Evolutionary conservation across 768 basidiomycete species (phyloP).

Genomic region (Inosperma sp.): DNA sequence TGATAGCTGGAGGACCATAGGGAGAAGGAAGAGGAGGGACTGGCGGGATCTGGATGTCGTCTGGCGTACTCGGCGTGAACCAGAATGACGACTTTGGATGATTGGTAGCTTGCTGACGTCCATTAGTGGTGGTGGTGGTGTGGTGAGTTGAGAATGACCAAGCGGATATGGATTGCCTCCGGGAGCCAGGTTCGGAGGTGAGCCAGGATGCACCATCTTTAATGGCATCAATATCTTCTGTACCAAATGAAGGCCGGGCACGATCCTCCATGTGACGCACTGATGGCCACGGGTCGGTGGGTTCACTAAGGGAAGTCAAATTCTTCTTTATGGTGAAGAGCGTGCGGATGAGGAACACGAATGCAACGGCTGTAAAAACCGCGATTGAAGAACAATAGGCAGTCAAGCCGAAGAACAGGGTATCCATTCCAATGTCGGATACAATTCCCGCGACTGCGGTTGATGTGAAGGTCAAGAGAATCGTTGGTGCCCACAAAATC

Average conservation of each 20-base stretch:
- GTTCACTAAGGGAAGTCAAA: constrained; percentile 49
- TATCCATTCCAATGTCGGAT: constrained; percentile 47
- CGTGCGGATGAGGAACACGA: constrained; percentile 59
- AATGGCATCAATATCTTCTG: constrained; percentile 68
- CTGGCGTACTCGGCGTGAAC: constrained; percentile 49
- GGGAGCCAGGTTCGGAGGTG: constrained; percentile 58
- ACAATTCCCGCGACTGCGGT: constrained; percentile 57
- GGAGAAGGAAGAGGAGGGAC: constrained; percentile 65
- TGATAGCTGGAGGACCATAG: constrained; percentile 47
- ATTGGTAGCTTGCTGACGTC: constrained; percentile 33
- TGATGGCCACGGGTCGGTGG: constrained; percentile 58
- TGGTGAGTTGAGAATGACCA: constrained; percentile 74
- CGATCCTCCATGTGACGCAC: constrained; percentile 47
- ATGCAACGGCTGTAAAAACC: constrained; percentile 45
- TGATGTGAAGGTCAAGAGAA: constrained; percentile 50
- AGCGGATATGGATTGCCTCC: constrained; percentile 55
- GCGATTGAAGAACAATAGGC: constrained; percentile 54
- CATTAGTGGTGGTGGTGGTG: constrained; percentile 35
- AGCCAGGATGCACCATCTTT: constrained; percentile 81
- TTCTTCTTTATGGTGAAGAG: constrained; percentile 64
- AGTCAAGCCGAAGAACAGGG: constrained; percentile 56
- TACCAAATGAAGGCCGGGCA: constrained; percentile 58
- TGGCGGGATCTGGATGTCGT: constrained; percentile 51
- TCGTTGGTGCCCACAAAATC: constrained; percentile 67
- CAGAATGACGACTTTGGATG: constrained; percentile 58